Percentiles rank a stretch among this genome's conserved stretches.
phyloP scores from a whole-genome alignment of 352 stramenopile genomes.

The Globisporangium paddicum region DNA sequence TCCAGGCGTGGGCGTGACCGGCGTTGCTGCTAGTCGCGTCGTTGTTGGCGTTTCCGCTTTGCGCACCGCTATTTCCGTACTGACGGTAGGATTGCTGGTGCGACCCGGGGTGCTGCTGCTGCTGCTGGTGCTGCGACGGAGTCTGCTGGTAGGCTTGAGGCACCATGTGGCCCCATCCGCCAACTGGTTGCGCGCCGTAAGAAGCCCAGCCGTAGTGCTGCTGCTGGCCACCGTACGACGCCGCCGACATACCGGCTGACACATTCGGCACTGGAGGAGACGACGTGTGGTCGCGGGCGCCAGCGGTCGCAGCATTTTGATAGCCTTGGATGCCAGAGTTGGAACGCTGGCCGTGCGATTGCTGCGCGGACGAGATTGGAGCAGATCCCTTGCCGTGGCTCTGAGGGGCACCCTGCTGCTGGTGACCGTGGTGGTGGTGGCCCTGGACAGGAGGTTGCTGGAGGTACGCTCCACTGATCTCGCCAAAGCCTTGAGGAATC shows the following conservation, averaged over 20 bases:
- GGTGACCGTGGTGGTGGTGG: conserved; percentile 53
- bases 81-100: conserved; percentile 81
- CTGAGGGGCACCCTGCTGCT: conserved; percentile 50
- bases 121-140: conserved; percentile 51
- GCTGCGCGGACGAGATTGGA: conserved; percentile 32
- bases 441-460: conserved; percentile 53
- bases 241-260: conserved; percentile 45
- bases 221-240: conserved; percentile 64
- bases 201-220: conserved; percentile 80
- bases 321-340: conserved; percentile 56
- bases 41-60: conserved; percentile 36
- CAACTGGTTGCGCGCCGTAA: conserved; percentile 70
- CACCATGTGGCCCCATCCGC: conserved; percentile 80
- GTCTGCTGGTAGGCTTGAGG: conserved; percentile 79
- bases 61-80: conserved; percentile 55
- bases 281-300: conserved; percentile 51
- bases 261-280: conserved; percentile 68
- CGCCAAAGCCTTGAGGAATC: conserved; percentile 77
- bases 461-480: conserved; percentile 75
- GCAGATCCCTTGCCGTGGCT: conserved; percentile 60
- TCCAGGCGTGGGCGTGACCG: conserved; percentile 55
- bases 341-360: conserved; percentile 51
- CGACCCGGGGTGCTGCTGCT: conserved; percentile 50
- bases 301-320: conserved; percentile 29
- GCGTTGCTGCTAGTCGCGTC: conserved; percentile 41